Percentiles rank a stretch among this genome's conserved stretches.
Evolutionary conservation across 2,329 filamentous ascomycete genomes (phyloP).

Genomic region (Periglandula ipomoeae): DNA sequence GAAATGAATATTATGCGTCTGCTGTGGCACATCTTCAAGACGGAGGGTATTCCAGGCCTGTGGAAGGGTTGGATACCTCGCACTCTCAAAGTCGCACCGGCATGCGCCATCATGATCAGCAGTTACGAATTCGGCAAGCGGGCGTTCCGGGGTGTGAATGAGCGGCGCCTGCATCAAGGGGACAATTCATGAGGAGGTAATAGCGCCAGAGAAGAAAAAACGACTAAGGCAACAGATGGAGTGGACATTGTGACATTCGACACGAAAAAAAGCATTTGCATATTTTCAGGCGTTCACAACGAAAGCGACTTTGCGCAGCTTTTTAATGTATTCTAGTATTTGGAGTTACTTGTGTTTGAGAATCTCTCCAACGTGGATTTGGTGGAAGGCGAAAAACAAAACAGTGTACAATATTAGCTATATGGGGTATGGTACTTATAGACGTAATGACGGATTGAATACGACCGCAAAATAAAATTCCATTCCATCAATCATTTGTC

Average conservation of each 20-base stretch:
- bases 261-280: not conserved
- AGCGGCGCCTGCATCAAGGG: conserved; percentile 21
- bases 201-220: not conserved
- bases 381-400: not conserved
- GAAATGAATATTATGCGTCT: conserved; percentile 71
- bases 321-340: not conserved
- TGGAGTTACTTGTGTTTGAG: not conserved
- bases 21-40: conserved; percentile 82
- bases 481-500: no score
- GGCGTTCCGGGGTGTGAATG: conserved; percentile 69
- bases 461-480: not conserved
- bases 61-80: conserved; percentile 90
- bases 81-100: conserved; percentile 88
- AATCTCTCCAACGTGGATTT: not conserved
- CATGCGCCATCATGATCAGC: conserved; percentile 98
- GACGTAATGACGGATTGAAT: not conserved
- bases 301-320: not conserved
- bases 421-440: not conserved
- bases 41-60: conserved; percentile 70
- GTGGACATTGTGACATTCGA: not conserved
- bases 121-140: conserved; percentile 95
- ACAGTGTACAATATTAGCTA: conserved; percentile 2
- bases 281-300: not conserved
- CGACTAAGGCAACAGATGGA: not conserved
- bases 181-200: not conserved